These are phyloP conservation scores for Kluyveromyces nonfermentans DNA, from an alignment of 805 yeast genomes.

Conservation along the genomic window DNA sequence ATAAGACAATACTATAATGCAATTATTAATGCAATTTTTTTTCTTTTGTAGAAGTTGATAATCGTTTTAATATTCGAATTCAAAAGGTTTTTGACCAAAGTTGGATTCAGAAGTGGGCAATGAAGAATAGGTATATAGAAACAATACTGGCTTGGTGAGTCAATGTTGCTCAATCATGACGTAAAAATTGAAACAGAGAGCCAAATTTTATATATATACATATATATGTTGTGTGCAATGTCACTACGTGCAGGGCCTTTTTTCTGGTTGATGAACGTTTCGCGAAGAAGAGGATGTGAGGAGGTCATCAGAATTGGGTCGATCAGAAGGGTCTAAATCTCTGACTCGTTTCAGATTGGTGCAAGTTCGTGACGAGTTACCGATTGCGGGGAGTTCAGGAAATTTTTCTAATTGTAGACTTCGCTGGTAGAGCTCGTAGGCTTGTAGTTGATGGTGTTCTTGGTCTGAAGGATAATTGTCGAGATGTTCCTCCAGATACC, in stretches of 20 bases:
- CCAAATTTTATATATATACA: no score
- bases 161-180: no score
- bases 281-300: neutral
- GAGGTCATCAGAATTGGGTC: neutral
- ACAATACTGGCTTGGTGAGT: no score
- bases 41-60: no score
- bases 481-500: conserved; percentile 5
- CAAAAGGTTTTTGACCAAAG: no score
- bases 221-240: no score
- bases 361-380: neutral
- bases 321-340: neutral
- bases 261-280: neutral
- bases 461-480: neutral
- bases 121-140: no score
- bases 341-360: neutral
- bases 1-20: no score
- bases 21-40: no score
- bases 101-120: no score
- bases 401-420: conserved; percentile 4
- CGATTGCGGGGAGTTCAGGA: conserved; percentile 6
- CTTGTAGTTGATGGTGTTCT: neutral
- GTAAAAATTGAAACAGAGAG: no score
- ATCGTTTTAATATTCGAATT: no score
- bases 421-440: conserved; percentile 4
- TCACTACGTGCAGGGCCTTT: neutral